Evolutionary conservation across 148 eudicot species (phyloP).

Genomic region (Rhododendron ovatum): DNA sequence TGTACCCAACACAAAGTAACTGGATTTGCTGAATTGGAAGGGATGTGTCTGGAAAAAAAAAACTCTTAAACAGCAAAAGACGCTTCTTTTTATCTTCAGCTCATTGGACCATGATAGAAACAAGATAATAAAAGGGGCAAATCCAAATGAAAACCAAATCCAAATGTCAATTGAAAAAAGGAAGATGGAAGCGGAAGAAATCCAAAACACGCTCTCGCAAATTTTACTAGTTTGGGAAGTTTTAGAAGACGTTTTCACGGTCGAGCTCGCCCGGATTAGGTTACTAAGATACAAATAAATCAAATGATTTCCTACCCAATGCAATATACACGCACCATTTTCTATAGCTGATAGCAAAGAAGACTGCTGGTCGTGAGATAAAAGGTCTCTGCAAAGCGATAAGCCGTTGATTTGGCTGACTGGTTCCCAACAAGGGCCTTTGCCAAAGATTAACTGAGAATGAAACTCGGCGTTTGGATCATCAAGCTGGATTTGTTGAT

Average conservation of each 20-base stretch:
- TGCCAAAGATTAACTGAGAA: slow-evolving; percentile 11
- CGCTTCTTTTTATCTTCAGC: too few relatives aligned
- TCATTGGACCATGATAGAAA: neutral
- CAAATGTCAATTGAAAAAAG: too few relatives aligned
- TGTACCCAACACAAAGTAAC: neutral
- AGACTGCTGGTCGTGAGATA: slow-evolving; percentile 52
- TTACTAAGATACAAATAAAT: too few relatives aligned
- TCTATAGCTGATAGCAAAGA: slow-evolving; percentile 50
- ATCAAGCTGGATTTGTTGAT: neutral
- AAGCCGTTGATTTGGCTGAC: slow-evolving; percentile 51
- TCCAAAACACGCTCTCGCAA: neutral
- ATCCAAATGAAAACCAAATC: too few relatives aligned
- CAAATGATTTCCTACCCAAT: neutral
- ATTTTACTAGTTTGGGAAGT: too few relatives aligned
- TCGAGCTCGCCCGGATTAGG: too few relatives aligned
- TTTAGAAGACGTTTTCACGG: too few relatives aligned
- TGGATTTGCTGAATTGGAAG: neutral
- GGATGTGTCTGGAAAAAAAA: neutral
- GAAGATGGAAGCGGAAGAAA: too few relatives aligned
- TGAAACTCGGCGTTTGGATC: neutral
- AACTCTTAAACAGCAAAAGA: neutral
- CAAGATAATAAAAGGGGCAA: too few relatives aligned
- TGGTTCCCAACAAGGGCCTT: slow-evolving; percentile 41
- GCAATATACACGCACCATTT: slow-evolving; percentile 27
- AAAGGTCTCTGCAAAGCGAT: slow-evolving; percentile 63